Evolutionary conservation across 2,329 filamentous ascomycete species (phyloP).

Genomic region (Colletotrichum limetticola): DNA sequence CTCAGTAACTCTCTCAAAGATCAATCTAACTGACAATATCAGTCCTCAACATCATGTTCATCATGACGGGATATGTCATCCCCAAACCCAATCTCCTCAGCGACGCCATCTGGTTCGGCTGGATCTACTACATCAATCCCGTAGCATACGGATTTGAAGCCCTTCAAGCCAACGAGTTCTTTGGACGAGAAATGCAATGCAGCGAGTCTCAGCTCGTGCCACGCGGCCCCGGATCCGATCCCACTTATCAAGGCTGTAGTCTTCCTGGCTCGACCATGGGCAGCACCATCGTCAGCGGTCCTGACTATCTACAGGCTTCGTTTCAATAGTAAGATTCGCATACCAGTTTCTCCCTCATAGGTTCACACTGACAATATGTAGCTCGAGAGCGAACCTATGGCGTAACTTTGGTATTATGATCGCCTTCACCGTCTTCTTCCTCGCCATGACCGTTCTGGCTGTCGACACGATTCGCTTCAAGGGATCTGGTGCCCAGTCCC

Average conservation of each 20-base stretch:
- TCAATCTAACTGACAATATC: not conserved
- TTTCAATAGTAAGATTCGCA: conserved; percentile 58
- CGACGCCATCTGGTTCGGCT: conserved; percentile 75
- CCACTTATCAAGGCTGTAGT: conserved; percentile 64
- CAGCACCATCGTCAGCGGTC: conserved; percentile 59
- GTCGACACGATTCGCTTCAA: conserved; percentile 74
- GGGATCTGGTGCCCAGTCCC: conserved; percentile 30
- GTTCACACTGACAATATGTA: not conserved
- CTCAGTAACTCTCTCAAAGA: too few species aligned
- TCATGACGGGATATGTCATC: conserved; percentile 76
- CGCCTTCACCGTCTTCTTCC: conserved; percentile 79
- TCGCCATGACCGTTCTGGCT: conserved; percentile 75
- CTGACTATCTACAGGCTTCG: conserved; percentile 61
- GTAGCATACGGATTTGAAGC: conserved; percentile 74
- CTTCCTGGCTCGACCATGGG: conserved; percentile 63
- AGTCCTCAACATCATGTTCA: conserved; percentile 69
- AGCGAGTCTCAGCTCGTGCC: conserved; percentile 57
- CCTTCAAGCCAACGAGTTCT: conserved; percentile 65
- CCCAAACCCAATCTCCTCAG: conserved; percentile 64
- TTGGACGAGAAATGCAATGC: conserved; percentile 62
- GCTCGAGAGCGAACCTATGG: conserved; percentile 68
- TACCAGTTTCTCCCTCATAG: too few species aligned
- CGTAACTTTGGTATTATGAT: conserved; percentile 84
- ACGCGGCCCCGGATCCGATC: conserved; percentile 51
- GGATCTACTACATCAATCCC: conserved; percentile 75